phyloP scores from a whole-genome alignment of 306 rosid genomes.

The Spatholobus suberectus region DNA sequence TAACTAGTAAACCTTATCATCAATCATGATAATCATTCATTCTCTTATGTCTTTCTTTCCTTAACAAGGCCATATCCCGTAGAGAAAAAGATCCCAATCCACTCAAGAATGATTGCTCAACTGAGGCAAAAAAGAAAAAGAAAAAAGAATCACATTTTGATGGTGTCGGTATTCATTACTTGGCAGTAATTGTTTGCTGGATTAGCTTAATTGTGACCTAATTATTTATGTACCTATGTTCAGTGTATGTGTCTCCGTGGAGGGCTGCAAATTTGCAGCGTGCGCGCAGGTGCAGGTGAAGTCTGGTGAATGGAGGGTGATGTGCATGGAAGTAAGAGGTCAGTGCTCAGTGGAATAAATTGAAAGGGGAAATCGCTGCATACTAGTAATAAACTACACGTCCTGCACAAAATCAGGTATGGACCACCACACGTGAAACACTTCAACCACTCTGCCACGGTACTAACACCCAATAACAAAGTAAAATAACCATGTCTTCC shows the following conservation, averaged over 20 bases:
- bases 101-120: background rate
- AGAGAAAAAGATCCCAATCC: background rate
- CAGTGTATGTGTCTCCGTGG: background rate
- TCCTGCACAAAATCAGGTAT: slow-evolving; percentile 1
- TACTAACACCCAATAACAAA: background rate
- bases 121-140: background rate
- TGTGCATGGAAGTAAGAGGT: background rate
- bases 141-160: background rate
- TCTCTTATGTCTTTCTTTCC: background rate
- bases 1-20: background rate
- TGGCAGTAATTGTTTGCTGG: background rate
- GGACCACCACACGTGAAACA: slow-evolving; percentile 52
- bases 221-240: background rate
- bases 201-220: background rate
- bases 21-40: background rate
- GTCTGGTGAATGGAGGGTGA: too few species aligned
- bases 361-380: background rate
- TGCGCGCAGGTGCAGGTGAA: background rate
- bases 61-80: background rate
- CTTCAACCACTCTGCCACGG: background rate
- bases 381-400: background rate
- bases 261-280: background rate
- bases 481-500: background rate
- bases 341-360: slow-evolving; percentile 9
- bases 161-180: background rate